A percentile compares a stretch with the other conserved stretches of the same genome.
phyloP scores from a whole-genome alignment of 2,329 filamentous ascomycete genomes.

The Raffaelea albimanens region DNA sequence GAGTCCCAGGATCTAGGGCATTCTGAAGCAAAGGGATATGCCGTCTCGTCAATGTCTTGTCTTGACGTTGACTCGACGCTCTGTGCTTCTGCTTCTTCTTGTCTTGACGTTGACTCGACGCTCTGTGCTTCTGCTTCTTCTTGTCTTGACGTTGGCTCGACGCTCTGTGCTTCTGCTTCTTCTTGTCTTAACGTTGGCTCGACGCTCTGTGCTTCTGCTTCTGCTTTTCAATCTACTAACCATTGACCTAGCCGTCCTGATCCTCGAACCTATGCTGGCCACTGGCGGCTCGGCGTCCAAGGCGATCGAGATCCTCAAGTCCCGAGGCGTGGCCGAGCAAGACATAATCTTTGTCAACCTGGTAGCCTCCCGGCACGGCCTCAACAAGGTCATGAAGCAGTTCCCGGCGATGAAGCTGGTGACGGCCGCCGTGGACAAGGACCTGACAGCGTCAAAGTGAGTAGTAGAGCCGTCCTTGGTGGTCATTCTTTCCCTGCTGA shows the following conservation, averaged over 20 bases:
- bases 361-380: conserved; percentile 1
- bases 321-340: neutral
- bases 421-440: conserved; percentile 1
- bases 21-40: too few relatives aligned
- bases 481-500: neutral
- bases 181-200: neutral
- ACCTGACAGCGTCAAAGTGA: conserved; percentile 2
- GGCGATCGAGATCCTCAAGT: conserved; percentile 1
- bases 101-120: too few relatives aligned
- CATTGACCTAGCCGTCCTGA: neutral
- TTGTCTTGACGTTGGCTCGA: too few relatives aligned
- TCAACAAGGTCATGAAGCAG: neutral
- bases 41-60: too few relatives aligned
- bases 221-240: too few relatives aligned
- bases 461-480: neutral
- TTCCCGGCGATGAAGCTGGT: neutral
- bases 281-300: conserved; percentile 1
- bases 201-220: too few relatives aligned
- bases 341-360: conserved; percentile 4
- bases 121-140: too few relatives aligned
- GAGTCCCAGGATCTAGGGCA: neutral
- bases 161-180: too few relatives aligned
- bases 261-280: conserved; percentile 5
- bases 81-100: too few relatives aligned
- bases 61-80: too few relatives aligned